phyloP scores from a whole-genome alignment of 495 filamentous ascomycete species.

The Aspergillus homomorphus region DNA sequence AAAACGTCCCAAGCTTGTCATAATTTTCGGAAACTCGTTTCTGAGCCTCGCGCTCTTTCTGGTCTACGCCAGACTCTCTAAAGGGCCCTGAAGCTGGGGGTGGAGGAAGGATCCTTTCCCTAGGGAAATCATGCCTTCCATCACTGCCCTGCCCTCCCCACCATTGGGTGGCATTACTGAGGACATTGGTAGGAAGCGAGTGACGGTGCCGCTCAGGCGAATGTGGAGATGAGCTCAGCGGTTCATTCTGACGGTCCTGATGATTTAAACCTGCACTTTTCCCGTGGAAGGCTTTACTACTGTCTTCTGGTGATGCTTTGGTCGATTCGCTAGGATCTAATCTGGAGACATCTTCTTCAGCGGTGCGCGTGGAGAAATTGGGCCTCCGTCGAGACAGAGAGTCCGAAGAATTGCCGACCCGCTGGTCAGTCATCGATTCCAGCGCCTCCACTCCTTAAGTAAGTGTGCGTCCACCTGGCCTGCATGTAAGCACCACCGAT shows the following conservation, averaged over 20 bases:
- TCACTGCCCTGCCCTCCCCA: slow-evolving; percentile 20
- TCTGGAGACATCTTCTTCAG: slow-evolving; percentile 54
- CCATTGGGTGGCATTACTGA: slow-evolving; percentile 30
- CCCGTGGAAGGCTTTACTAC: slow-evolving; percentile 22
- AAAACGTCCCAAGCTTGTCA: slow-evolving; percentile 68
- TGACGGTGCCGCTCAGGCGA: slow-evolving; percentile 18
- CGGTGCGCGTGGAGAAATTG: slow-evolving; percentile 52
- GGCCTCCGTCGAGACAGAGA: slow-evolving; percentile 41
- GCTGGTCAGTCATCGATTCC: slow-evolving; percentile 26
- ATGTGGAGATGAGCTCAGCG: slow-evolving; percentile 21
- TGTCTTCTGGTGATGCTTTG: slow-evolving; percentile 20
- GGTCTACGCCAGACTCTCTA: slow-evolving; percentile 29
- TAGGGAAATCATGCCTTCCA: slow-evolving; percentile 7
- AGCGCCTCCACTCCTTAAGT: slow-evolving; percentile 1
- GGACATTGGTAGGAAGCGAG: slow-evolving; percentile 24
- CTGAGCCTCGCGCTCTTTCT: slow-evolving; percentile 39
- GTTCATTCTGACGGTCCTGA: slow-evolving; percentile 32
- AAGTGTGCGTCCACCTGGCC: slow-evolving; percentile 4
- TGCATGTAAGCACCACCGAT: slow-evolving; percentile 3
- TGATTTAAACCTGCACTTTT: slow-evolving; percentile 23
- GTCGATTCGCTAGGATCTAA: slow-evolving; percentile 40
- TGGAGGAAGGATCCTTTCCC: slow-evolving; percentile 12
- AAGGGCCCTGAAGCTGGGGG: slow-evolving; percentile 26
- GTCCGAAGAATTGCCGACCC: slow-evolving; percentile 24
- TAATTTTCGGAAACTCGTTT: slow-evolving; percentile 47